phyloP scores from a whole-genome alignment of 768 basidiomycete genomes.

The Pleurotus eryngii region DNA sequence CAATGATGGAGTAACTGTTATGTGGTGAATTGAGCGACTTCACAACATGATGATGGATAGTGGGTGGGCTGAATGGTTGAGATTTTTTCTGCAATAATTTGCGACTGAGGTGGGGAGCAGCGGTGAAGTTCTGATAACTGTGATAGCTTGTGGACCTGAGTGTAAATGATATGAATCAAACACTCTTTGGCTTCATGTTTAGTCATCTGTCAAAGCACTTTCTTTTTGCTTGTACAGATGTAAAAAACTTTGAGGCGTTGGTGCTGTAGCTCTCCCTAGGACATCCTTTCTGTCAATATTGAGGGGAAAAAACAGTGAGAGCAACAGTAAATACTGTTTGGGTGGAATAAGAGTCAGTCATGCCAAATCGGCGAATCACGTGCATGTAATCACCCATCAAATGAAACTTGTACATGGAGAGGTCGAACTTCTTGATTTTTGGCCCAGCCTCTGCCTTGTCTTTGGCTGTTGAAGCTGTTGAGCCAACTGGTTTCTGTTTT shows the following conservation, averaged over 20 bases:
- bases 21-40: constrained; percentile 1
- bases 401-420: constrained; percentile 8
- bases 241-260: constrained; percentile 10
- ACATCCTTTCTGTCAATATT: neutral
- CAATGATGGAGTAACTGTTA: neutral
- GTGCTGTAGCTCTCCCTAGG: constrained; percentile 16
- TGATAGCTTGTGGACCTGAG: neutral
- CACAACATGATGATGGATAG: neutral
- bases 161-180: constrained; percentile 3
- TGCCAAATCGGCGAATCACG: neutral
- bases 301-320: neutral
- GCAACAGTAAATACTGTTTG: neutral
- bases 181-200: constrained; percentile 11
- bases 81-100: neutral
- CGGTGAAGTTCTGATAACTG: neutral
- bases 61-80: neutral
- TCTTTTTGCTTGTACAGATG: constrained; percentile 9
- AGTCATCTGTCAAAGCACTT: constrained; percentile 8
- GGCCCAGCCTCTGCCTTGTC: neutral
- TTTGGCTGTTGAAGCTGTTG: neutral
- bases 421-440: neutral
- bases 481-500: neutral
- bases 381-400: constrained; percentile 4
- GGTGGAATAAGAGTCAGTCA: neutral
- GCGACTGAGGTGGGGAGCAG: neutral